Percentiles rank a stretch among this genome's conserved stretches.
These are phyloP conservation scores for Irpex lacteus DNA, from an alignment of 1,284 basidiomycete species.

Conservation along the genomic window DNA sequence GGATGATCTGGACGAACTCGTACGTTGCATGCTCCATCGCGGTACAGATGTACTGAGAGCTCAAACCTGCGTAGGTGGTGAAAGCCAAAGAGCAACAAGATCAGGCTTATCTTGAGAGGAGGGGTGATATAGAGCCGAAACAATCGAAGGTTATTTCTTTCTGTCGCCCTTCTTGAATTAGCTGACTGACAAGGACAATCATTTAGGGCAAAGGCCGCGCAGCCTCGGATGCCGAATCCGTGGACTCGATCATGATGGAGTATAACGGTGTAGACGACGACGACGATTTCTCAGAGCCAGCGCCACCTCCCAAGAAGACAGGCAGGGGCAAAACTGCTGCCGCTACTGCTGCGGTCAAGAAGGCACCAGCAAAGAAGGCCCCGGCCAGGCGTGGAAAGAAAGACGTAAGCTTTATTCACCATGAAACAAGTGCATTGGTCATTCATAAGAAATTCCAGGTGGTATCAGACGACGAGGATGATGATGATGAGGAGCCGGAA, in stretches of 20 bases:
- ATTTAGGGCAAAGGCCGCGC: slow-evolving; percentile 45
- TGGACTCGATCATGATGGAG: slow-evolving; percentile 70
- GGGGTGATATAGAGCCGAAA: slow-evolving; percentile 19
- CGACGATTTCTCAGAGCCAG: slow-evolving; percentile 42
- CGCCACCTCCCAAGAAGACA: slow-evolving; percentile 50
- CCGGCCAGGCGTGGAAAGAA: slow-evolving; percentile 50
- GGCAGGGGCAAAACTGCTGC: slow-evolving; percentile 30
- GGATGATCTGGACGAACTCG: slow-evolving; percentile 72
- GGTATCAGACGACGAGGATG: slow-evolving; percentile 48
- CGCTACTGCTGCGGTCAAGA: slow-evolving; percentile 25
- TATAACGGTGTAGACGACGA: slow-evolving; percentile 21
- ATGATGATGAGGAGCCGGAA: slow-evolving; percentile 58
- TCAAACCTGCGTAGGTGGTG: slow-evolving; percentile 42
- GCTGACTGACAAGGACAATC: neutral
- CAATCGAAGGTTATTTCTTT: slow-evolving; percentile 24
- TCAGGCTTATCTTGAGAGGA: slow-evolving; percentile 52
- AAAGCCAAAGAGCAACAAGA: slow-evolving; percentile 69
- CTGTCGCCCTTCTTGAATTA: neutral
- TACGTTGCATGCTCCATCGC: slow-evolving; percentile 32
- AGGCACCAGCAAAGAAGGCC: slow-evolving; percentile 42
- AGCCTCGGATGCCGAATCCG: slow-evolving; percentile 53
- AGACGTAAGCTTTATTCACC: slow-evolving; percentile 24
- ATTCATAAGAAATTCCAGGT: neutral
- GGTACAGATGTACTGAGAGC: neutral
- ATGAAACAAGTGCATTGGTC: neutral